Evolutionary conservation across 805 yeast genomes (phyloP).

Genomic region (Nakazawaea anatomiae): DNA sequence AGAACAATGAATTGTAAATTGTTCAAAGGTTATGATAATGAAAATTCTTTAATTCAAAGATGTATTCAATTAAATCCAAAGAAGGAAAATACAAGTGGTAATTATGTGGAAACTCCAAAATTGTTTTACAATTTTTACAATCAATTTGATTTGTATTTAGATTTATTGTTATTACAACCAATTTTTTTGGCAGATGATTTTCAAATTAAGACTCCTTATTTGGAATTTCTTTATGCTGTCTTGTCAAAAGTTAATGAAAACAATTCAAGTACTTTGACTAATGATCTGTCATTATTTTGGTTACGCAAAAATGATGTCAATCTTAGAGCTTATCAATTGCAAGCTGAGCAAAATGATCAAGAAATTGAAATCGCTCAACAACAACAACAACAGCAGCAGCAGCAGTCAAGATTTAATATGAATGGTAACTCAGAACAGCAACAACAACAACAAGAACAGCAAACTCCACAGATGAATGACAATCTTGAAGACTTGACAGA

Average conservation of each 20-base stretch:
- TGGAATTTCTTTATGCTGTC: constrained; percentile 80
- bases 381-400: constrained; percentile 19
- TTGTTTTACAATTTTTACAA: constrained; percentile 63
- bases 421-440: neutral
- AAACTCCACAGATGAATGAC: constrained; percentile 8
- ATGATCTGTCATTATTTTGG: constrained; percentile 25
- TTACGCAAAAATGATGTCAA: constrained; percentile 21
- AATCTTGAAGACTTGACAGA: constrained; percentile 11
- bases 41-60: constrained; percentile 47
- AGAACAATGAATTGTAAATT: constrained; percentile 74
- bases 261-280: constrained; percentile 32
- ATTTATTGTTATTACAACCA: constrained; percentile 76
- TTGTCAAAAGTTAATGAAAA: constrained; percentile 56
- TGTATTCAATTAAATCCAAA: constrained; percentile 44
- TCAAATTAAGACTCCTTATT: constrained; percentile 80
- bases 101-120: constrained; percentile 44
- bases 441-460: neutral
- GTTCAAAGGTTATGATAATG: constrained; percentile 65
- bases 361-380: constrained; percentile 18
- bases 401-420: neutral
- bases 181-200: constrained; percentile 86
- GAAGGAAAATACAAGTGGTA: constrained; percentile 16
- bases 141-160: constrained; percentile 57
- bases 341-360: constrained; percentile 19
- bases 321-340: constrained; percentile 19